Evolutionary conservation across 202 grass and related monocot genomes (phyloP), one percentile per base, ranked within the genome.

Genomic region (Elaeis oleifera): DNA sequence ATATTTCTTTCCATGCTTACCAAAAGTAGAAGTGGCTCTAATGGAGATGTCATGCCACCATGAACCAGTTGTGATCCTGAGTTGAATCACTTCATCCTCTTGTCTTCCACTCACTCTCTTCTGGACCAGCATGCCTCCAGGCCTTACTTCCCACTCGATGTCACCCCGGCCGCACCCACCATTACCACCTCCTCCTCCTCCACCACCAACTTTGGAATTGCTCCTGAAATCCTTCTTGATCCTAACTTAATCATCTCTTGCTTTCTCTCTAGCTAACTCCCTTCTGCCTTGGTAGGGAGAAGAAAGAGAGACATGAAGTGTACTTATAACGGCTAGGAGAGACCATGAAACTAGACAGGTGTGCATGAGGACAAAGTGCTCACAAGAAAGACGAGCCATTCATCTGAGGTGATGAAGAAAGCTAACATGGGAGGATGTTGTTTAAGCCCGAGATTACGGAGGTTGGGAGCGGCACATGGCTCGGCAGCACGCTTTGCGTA

Each of bases 121-220:
- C 85, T 97, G 94, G 58, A 97, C 85, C 54, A 97, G 82, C 94
- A 97, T 92, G 58, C 94, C 88, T 57, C 94, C 85, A 0, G 88
- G 84, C 29, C 88, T 75, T 21, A 92, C 58, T 79, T 97, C 84
- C 88, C 87, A 97, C 62, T 81, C 77, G 63, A 81, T 86, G 64
- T 73, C 72, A 64, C 69, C 75, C 50, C 81, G 69, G 29, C 79
- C 60, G 1, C 83, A 68, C 4, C 80, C 52, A 60, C 79, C 62
- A 51, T 64, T 70, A 74, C 72, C 62, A 23, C 62, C 73, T 51
- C 73, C 78, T 11, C 61, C 58, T 15, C 73, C 78, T 7, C 60
- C 48, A 24, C 15, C 9, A 58, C 22, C 61, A 61, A 67, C 71
- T 73, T 63, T 89, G 2, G 68, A 73, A 18, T 68, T 75, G 78